These are phyloP conservation scores for Populus alba DNA, from an alignment of 345 rosid genomes.

Conservation along the genomic window DNA sequence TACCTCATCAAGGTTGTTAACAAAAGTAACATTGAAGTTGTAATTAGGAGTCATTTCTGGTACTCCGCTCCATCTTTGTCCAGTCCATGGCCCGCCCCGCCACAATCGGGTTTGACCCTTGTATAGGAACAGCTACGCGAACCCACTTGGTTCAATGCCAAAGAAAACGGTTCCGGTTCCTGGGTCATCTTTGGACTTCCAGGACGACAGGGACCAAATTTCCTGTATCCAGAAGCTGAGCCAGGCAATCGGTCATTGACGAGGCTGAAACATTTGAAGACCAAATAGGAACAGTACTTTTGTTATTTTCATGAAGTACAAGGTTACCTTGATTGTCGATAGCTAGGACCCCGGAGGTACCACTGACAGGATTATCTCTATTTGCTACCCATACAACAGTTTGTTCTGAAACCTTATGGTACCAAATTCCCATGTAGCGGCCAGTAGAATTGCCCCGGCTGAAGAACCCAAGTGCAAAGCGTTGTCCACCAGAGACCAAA, in stretches of 20 bases:
- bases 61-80: constrained; percentile 62
- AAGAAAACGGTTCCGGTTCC: constrained; percentile 9
- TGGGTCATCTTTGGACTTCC: constrained; percentile 34
- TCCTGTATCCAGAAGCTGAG: constrained; percentile 32
- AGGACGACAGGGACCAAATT: constrained; percentile 29
- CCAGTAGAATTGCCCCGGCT: constrained; percentile 1
- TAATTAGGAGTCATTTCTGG: constrained; percentile 46
- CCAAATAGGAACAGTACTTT: constrained; percentile 3
- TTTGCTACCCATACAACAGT: constrained; percentile 15
- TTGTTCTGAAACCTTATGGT: neutral
- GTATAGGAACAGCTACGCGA: constrained; percentile 47
- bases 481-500: neutral
- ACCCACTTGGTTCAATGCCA: constrained; percentile 33
- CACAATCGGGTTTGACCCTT: constrained; percentile 31
- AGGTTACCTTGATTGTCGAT: constrained; percentile 6
- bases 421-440: constrained; percentile 21
- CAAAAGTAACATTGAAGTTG: constrained; percentile 32
- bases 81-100: constrained; percentile 67
- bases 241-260: neutral
- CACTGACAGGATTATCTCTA: constrained; percentile 8
- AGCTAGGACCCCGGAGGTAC: constrained; percentile 4
- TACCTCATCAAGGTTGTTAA: constrained; percentile 34
- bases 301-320: neutral
- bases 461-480: constrained; percentile 12
- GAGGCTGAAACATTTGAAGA: neutral